Base-by-base conservation (phyloP, 306 rosid genomes). In the Malus fusca region DNA sequence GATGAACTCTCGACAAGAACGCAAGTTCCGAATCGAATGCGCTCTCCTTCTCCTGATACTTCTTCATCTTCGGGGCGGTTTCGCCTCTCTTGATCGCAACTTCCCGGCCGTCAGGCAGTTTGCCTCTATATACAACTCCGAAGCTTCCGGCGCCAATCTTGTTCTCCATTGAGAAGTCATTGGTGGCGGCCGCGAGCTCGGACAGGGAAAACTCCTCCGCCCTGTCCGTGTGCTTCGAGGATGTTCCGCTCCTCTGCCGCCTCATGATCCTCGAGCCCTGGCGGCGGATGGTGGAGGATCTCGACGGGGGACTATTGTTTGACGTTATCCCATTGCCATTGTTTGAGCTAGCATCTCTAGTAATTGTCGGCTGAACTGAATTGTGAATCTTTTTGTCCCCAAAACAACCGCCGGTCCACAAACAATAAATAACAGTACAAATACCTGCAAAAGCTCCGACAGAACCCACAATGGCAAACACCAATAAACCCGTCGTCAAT, bases 211-310 rank as follows among this genome's bases (percentile, higher is more conserved):
- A 91, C 46, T 90, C 98, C 83, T 91, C 97, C 0, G 97, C 96
- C 71, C 74, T 82, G 25, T 93, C 97, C 2, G 91, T 35, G 30
- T 91, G 97, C 70, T 94, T 94, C 1, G 98, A 91, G 1, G 98
- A 94, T 6, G 98, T 85, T 26, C 98, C 98, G 53, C 98, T 94
- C 82, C 98, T 88, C 82, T 91, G 97, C 17, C 98, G 89, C 78
- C 94, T 78, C 90, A 94, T 94, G n/a, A 91, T 85, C 46, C 88
- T 74, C 0, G 98, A 94, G 6, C 90, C 88, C 33, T 91, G 94
- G 6, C 97, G 90, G 71, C 77, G 78, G 51, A 90, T 87, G n/a
- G 82, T 88, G 12, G 88, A 82, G 4, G 92, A 85, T 26, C 91
- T 74, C 4, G 89, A 94, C 42, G 89, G 91, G 3, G 88, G 84